Base-by-base conservation (phyloP, 176 grass and related monocot species). In the Thalia dealbata region DNA sequence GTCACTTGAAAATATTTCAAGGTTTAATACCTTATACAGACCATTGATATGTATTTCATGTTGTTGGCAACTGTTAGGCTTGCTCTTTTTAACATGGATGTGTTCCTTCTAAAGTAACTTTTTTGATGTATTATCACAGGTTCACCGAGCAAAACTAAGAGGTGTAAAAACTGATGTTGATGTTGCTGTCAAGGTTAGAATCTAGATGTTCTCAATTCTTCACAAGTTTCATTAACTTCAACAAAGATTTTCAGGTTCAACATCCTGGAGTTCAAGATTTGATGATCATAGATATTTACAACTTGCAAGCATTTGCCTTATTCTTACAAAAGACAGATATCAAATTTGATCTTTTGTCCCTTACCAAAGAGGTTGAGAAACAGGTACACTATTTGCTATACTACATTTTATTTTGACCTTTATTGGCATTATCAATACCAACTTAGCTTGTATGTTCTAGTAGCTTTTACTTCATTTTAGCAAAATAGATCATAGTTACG, bases 261-360 rank as follows among this genome's bases (percentile, higher is more conserved):
- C 93, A 97, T 88, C 93, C 89, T 73, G 93, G 93, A 61, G 93
- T 91, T 21, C 73, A 97, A 74, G 70, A 75, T 41, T 65, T 97
- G 75, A 97, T 97, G 89, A 85, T 86, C 77, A 81, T 97, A 72
- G 93, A 97, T 86, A 92, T 92, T 69, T 81, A 69, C 50, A 97
- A 97, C 43, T 75, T 97, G 81, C 93, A 97, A 88, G 81, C 85
- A 73, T 86, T 91, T 82, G 93, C 78, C 62, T 71, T 91, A 75
- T 92, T 88, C 77, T 74, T 97, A 54, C 89, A 97, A 74, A 97
- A 92, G 76, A 84, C 91, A 67, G 93, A 97, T 71, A 80, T 97
- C 66, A 92, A 97, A 42, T 97, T 97, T 88, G 93, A 97, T 86
- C 70, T 91, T 64, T 92, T 82, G 76, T 97, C 93, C 50, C 73